phyloP scores from a whole-genome alignment of 2,329 filamentous ascomycete species.

The Neurospora sp. region DNA sequence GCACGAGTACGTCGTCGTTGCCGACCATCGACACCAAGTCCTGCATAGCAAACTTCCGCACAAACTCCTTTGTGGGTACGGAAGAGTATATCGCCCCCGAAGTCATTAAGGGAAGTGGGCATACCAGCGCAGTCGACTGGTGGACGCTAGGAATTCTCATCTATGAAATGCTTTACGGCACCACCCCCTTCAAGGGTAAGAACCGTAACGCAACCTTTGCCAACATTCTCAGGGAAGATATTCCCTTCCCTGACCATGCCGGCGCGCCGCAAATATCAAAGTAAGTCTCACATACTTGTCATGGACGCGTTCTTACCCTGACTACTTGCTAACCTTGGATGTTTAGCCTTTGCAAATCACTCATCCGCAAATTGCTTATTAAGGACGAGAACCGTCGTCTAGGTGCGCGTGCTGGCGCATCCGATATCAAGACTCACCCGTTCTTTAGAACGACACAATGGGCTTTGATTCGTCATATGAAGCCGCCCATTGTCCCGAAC shows the following conservation, averaged over 20 bases:
- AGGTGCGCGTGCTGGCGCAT: slow-evolving; percentile 87
- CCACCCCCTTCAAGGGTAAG: slow-evolving; percentile 98
- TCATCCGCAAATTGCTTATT: slow-evolving; percentile 93
- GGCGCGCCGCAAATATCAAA: slow-evolving; percentile 80
- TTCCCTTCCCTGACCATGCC: slow-evolving; percentile 85
- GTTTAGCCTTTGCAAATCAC: slow-evolving; percentile 79
- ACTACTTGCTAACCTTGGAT: background rate
- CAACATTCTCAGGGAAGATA: slow-evolving; percentile 91
- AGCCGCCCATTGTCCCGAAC: slow-evolving; percentile 91
- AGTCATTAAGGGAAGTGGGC: slow-evolving; percentile 96
- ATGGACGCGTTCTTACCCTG: background rate
- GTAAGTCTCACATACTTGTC: slow-evolving; percentile 43
- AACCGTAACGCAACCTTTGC: slow-evolving; percentile 97
- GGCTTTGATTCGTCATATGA: slow-evolving; percentile 95
- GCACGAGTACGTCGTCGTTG: slow-evolving; percentile 73
- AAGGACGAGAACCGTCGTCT: slow-evolving; percentile 93
- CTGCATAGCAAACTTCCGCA: slow-evolving; percentile 95
- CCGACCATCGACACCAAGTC: slow-evolving; percentile 98
- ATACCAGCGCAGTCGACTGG: slow-evolving; percentile 98
- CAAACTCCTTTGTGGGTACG: slow-evolving; percentile 96
- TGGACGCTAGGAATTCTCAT: slow-evolving; percentile 97
- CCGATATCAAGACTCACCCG: slow-evolving; percentile 89
- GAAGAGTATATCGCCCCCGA: slow-evolving; percentile 99
- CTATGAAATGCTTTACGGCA: slow-evolving; percentile 98
- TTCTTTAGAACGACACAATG: slow-evolving; percentile 96